Percentiles rank a stretch among this genome's conserved stretches.
phyloP scores from a whole-genome alignment of 2,329 filamentous ascomycete species.

The Pyricularia grisea region DNA sequence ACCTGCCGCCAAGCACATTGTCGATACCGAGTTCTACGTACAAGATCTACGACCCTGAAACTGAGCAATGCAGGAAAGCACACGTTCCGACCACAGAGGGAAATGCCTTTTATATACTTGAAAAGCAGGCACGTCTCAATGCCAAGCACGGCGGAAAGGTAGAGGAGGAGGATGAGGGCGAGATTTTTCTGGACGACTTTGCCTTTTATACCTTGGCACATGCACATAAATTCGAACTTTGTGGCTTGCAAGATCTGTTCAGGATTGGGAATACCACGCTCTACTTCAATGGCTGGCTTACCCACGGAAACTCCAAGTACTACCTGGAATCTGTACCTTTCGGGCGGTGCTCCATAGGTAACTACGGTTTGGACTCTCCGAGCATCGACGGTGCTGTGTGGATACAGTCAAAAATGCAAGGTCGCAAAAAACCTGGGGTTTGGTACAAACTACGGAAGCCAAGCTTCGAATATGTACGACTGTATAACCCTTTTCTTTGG shows the following conservation, averaged over 20 bases:
- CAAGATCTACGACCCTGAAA: background rate
- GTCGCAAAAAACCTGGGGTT: constrained; percentile 26
- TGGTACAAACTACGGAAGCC: constrained; percentile 58
- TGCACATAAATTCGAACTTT: constrained; percentile 37
- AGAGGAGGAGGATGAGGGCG: constrained; percentile 3
- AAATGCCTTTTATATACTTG: background rate
- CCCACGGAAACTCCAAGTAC: constrained; percentile 25
- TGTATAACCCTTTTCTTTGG: constrained; percentile 59
- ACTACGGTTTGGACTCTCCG: constrained; percentile 44
- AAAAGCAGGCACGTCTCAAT: background rate
- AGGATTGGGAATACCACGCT: constrained; percentile 24
- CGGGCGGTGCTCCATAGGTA: constrained; percentile 50
- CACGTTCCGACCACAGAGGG: background rate
- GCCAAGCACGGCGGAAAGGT: constrained; percentile 4
- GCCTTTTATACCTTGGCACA: constrained; percentile 38
- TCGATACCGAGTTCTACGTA: background rate
- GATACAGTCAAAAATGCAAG: constrained; percentile 43
- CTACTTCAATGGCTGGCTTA: constrained; percentile 53
- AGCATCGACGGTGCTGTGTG: constrained; percentile 49
- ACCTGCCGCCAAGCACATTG: constrained; percentile 6
- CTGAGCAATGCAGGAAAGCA: background rate
- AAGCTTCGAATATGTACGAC: constrained; percentile 50
- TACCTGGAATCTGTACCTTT: constrained; percentile 52
- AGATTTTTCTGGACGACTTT: constrained; percentile 43
- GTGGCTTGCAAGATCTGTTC: constrained; percentile 41